Conservation (phyloP, 176 grass and related monocot species). For the Cymbopogon citratus region DNA sequence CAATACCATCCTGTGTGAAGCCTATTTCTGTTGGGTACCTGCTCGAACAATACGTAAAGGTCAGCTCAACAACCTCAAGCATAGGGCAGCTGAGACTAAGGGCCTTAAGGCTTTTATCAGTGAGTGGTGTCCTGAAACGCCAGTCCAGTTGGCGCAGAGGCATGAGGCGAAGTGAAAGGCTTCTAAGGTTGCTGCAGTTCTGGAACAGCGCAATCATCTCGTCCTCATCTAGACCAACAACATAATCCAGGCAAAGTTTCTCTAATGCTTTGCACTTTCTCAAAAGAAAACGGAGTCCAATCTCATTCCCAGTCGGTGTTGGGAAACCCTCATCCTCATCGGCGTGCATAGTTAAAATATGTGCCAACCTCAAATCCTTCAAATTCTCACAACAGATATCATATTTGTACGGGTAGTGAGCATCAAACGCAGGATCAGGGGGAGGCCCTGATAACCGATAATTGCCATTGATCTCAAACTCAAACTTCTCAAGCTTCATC, state of each 20-base stretch:
- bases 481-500: conserved; percentile 50
- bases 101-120: conserved; percentile 48
- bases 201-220: conserved; percentile 53
- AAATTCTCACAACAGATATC: conserved; percentile 34
- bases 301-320: neutral
- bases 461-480: conserved; percentile 49
- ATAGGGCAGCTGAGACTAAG: conserved; percentile 39
- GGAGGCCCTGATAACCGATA: conserved; percentile 10
- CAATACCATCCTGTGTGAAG: conserved; percentile 46
- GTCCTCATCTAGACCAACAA: conserved; percentile 43
- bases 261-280: conserved; percentile 43
- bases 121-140: conserved; percentile 19
- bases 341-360: conserved; percentile 31
- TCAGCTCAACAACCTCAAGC: conserved; percentile 55
- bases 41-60: conserved; percentile 22
- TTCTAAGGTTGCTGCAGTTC: conserved; percentile 49
- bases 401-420: conserved; percentile 16
- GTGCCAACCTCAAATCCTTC: conserved; percentile 53
- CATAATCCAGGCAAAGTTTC: conserved; percentile 52
- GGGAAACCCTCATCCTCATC: neutral
- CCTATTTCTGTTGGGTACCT: conserved; percentile 9
- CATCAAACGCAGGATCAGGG: neutral
- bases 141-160: neutral
- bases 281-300: conserved; percentile 45
- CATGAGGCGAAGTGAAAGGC: conserved; percentile 41